A percentile compares a stretch with the other conserved stretches of the same genome.
These are phyloP conservation scores for Teunomyces kruisii DNA, from an alignment of 805 yeast species.

Conservation along the genomic window DNA sequence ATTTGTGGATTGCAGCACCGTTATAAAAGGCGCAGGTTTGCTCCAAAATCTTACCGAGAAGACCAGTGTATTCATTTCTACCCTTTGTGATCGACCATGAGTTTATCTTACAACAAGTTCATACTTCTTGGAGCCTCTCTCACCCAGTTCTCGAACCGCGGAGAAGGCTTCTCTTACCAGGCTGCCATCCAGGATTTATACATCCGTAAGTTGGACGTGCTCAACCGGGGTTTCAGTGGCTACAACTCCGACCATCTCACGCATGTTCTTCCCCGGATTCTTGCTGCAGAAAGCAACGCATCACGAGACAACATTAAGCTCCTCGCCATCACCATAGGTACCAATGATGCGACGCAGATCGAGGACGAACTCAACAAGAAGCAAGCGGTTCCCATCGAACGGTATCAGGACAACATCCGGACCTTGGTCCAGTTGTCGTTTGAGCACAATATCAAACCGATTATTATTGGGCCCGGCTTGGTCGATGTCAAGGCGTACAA, in stretches of 20 bases:
- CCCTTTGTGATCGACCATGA: too few species aligned
- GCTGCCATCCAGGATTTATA: conserved; percentile 51
- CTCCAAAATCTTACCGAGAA: too few species aligned
- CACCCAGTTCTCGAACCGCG: conserved; percentile 52
- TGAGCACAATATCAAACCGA: conserved; percentile 45
- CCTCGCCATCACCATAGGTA: conserved; percentile 71
- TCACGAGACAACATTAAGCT: conserved; percentile 31
- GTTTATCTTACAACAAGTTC: conserved; percentile 37
- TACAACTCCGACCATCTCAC: conserved; percentile 66
- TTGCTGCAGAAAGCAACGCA: conserved; percentile 39
- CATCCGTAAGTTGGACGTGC: conserved; percentile 61
- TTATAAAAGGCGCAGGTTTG: too few species aligned
- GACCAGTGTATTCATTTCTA: too few species aligned
- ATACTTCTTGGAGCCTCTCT: conserved; percentile 72
- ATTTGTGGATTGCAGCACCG: too few species aligned
- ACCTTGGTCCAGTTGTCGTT: conserved; percentile 41
- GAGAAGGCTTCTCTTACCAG: conserved; percentile 44
- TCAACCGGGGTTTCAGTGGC: conserved; percentile 77
- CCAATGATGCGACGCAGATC: conserved; percentile 58
- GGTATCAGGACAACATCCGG: conserved; percentile 49
- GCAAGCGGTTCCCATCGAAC: conserved; percentile 50
- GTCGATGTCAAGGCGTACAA: conserved; percentile 42
- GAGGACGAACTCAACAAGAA: conserved; percentile 14
- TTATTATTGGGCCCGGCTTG: conserved; percentile 64
- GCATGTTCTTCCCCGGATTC: conserved; percentile 36